Conservation (phyloP, 1,284 basidiomycete genomes). For the Puccinia sorghi region DNA sequence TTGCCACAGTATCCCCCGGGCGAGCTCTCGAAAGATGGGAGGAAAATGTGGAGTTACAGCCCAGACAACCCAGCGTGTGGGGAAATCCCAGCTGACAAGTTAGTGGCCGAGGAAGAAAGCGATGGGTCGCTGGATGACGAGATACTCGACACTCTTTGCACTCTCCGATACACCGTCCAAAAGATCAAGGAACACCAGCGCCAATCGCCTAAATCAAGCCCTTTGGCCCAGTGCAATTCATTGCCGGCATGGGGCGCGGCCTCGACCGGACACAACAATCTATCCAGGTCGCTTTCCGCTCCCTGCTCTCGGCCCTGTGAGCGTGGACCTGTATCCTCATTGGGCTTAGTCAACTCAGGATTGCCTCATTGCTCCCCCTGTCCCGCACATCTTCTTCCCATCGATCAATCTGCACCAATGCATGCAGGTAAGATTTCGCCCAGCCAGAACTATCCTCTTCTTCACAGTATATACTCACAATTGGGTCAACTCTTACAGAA, state of each 20-base stretch:
- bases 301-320: not conserved
- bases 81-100: not conserved
- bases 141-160: conserved; percentile 15
- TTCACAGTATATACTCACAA: not conserved
- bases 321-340: not conserved
- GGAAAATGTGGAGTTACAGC: not conserved
- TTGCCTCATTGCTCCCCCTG: not conserved
- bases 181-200: not conserved
- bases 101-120: conserved; percentile 1
- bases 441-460: too few species aligned
- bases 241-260: not conserved
- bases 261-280: not conserved
- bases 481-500: not conserved
- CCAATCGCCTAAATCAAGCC: not conserved
- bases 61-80: not conserved
- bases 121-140: conserved; percentile 6
- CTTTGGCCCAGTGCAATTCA: not conserved
- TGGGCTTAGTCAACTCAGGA: not conserved
- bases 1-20: too few species aligned
- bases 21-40: not conserved
- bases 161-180: not conserved
- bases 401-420: not conserved
- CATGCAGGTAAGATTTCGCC: not conserved
- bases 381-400: not conserved
- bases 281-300: not conserved